Evolutionary conservation across 768 basidiomycete genomes (phyloP).

Genomic region (Saitozyma sp.): DNA sequence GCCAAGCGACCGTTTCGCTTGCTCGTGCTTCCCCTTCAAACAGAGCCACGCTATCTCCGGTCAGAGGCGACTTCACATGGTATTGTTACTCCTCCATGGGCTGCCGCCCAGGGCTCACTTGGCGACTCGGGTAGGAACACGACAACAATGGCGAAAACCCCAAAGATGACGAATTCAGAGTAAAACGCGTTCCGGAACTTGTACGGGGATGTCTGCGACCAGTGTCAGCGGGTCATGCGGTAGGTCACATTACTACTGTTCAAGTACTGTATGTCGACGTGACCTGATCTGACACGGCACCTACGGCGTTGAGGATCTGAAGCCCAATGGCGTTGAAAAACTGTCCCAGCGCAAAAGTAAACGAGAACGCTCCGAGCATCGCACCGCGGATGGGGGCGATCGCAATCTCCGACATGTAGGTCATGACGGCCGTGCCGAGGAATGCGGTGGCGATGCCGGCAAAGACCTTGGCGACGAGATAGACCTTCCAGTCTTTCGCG

Average conservation of each 20-base stretch:
- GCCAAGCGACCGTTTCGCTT: constrained; percentile 11
- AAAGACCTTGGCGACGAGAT: constrained; percentile 18
- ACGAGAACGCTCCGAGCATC: constrained; percentile 12
- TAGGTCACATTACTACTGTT: no score
- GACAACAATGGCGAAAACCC: constrained; percentile 9
- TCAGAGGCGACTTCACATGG: no score
- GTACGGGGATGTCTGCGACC: no score
- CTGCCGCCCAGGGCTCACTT: no score
- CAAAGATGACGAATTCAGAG: constrained; percentile 23
- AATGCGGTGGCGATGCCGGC: constrained; percentile 5
- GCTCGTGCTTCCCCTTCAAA: constrained; percentile 17
- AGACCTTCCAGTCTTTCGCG: constrained; percentile 27
- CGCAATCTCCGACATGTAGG: constrained; percentile 24
- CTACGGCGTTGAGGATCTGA: no score
- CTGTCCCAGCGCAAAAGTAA: constrained; percentile 16
- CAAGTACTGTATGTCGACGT: no score
- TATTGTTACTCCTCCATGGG: no score
- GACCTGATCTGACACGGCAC: no score
- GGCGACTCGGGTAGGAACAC: constrained; percentile 24
- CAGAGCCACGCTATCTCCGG: constrained; percentile 16
- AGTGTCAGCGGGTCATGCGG: not conserved
- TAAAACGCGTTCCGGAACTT: no score
- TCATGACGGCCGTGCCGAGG: constrained; percentile 3
- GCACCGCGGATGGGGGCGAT: constrained; percentile 20
- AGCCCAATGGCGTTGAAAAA: constrained; percentile 18